Base-by-base conservation (phyloP, 2,329 filamentous ascomycete species). In the Cytospora leucostoma region DNA sequence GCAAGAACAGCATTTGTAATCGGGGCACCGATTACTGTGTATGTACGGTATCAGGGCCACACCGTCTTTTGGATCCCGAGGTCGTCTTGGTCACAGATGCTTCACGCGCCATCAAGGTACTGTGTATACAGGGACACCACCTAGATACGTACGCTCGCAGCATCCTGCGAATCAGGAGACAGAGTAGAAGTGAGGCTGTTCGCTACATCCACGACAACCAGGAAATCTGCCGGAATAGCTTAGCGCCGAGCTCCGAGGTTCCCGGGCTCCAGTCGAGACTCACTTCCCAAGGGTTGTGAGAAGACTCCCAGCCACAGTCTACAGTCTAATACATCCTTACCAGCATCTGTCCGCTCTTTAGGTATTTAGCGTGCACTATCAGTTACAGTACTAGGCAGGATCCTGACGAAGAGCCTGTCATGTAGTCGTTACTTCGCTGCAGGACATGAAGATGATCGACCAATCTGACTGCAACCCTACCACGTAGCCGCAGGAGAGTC, bases 161-260 rank as follows among this genome's bases (percentile, higher is more conserved):
- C 51, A 12, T 32, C 27, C 34, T 32, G 50, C 50, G 34, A 49
- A 38, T 44, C 58, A 62, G 60, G 51, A 65, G 60, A 59, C 59
- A 47, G 33, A 27, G 47, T 49, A 64, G 58, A 61, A 64, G 57
- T 64, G 57, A 64, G 62, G 62, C 56, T 54, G 62, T 61, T 56
- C n/a, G 19, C 44, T 47, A 19, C n/a, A 27, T 27, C 44, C 10
- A 47, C 11, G 21, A 21, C 12, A 47, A n/a, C 44, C 21, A 7
- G 44, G 44, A 5, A 47, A 12, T 19, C n/a, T 8, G 44, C 6
- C 44, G 44, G 44, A 47, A 47, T 21, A 47, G 11, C 8, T 8
- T 47, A 11, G 17, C 44, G 19, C 44, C 44, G 44, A 21, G 27
- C 27, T 27, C 27, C 27, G 27, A 27, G 27, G 27, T 27, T 27